Percentiles rank a stretch among this genome's conserved stretches.
phyloP scores from a whole-genome alignment of 169 alveolate genomes.

The Plasmodium knowlesi region DNA sequence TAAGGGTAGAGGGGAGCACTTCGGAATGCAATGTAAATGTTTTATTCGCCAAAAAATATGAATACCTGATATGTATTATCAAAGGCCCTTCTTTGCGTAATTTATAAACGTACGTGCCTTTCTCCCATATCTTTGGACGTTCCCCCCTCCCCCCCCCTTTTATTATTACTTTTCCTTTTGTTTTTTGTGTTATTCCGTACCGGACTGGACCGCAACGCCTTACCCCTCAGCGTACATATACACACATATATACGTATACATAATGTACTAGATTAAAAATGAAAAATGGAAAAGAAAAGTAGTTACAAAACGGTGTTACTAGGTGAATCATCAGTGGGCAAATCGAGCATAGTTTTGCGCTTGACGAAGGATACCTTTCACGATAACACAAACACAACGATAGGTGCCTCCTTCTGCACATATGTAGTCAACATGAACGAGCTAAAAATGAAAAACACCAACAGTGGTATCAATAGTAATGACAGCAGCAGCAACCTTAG shows the following conservation, averaged over 20 bases:
- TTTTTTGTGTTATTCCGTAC: conserved; percentile 7
- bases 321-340: conserved; percentile 94
- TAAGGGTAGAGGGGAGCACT: neutral
- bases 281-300: conserved; percentile 78
- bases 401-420: conserved; percentile 92
- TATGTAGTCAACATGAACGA: conserved; percentile 80
- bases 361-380: conserved; percentile 91
- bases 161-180: neutral
- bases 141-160: too few relatives aligned
- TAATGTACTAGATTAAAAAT: conserved; percentile 36
- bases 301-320: conserved; percentile 91
- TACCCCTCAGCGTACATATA: neutral
- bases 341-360: conserved; percentile 91
- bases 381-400: conserved; percentile 91
- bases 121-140: neutral
- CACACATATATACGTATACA: neutral
- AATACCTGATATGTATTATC: neutral
- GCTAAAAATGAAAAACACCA: conserved; percentile 35
- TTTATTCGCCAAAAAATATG: neutral
- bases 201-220: neutral
- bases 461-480: neutral
- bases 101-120: neutral
- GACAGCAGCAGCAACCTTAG: conserved; percentile 1
- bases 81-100: neutral
- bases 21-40: neutral